Base-by-base conservation (phyloP, 73 alveolate species). In the Blepharisma stoltei region DNA sequence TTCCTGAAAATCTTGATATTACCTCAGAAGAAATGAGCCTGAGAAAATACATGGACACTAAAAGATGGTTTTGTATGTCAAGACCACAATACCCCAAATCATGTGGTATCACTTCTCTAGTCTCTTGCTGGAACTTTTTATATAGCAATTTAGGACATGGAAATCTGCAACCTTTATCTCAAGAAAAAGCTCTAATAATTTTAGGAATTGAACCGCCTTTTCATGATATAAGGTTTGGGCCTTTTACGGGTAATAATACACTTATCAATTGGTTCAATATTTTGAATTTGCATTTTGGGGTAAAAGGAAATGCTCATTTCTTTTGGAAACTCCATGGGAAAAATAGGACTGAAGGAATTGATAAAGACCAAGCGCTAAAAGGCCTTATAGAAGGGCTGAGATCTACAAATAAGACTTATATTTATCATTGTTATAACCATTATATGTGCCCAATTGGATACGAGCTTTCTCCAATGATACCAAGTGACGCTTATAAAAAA, bases 371-470 rank as follows among this genome's bases (percentile, higher is more conserved):
- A 50, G 92, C 94, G 11, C 54, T 80, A 37, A 49, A 78, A 2
- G 79, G 78, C n/a, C 75, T 88, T 27, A 78, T 54, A 41, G 65
- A 81, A 44, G 97, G 97, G 8, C 55, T 91, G 65, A 71, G 83
- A 71, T 37, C 80, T 21, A 78, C 73, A 46, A 71, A 77, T 47
- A 55, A 77, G 43, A 86, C 94, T 27, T 91, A 70, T 44, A 92
- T 92, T 47, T 91, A 91, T 55, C 97, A 91, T 84, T 92, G 95
- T 23, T 89, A 82, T 80, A 89, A 91, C 69, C 97, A 91, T 67
- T 91, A 91, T 77, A 81, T 91, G 86, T 91, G 95, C 78, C 95
- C 95, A 6, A 86, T 91, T 38, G 97, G 97, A 5, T 91, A 48
- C 76, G 97, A 91, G 70, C 49, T 77, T 18, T 84, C 93, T 18